Base-by-base conservation (phyloP, 2,329 filamentous ascomycete species). In the Xylariaceae sp. region DNA sequence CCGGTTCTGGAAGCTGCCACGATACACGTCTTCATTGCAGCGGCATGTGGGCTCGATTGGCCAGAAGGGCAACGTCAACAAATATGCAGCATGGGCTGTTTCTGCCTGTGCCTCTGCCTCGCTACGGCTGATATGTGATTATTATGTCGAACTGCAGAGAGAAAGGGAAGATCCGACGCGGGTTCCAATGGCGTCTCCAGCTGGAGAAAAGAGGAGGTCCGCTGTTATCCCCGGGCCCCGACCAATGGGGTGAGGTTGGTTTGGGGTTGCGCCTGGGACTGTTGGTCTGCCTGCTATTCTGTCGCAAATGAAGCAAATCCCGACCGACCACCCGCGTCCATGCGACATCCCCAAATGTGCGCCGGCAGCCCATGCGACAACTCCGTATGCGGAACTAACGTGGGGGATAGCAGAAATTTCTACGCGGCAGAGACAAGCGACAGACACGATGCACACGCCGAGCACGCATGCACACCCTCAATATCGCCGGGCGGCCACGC, bases 131-230 rank as follows among this genome's bases (percentile, higher is more conserved):
- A 27, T 7, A n/a, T 27, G 22, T 27, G n/a, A 44, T 52, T 42
- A 30, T 51, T 33, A 33, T 42, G 44, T 52, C 44, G 39, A 54
- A 52, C 30, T 46, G 51, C 51, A 44, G 48, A 32, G 49, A 27
- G 45, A 49, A 49, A 47, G 32, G 45, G 27, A 49, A 30, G 53
- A 51, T 47, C 22, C 22, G 22, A 27, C 22, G 22, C 22, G 22
- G 48, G 46, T 39, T n/a, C 45, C 56, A 58, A 48, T 54, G 54
- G 58, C 58, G 51, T 59, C 54, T 27, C 22, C 22, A 27, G 4
- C 58, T 52, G 54, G 42, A 54, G 48, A 54, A 57, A 58, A 58
- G 56, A 59, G 54, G 51, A 59, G 58, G 58, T 59, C 58, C 54
- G 55, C 59, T 27, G 58, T 51, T 60, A 45, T 46, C 52, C 41